A percentile compares a stretch with the other conserved stretches of the same genome.
These are phyloP conservation scores for Trichoderma pleuroti DNA, from an alignment of 2,329 filamentous ascomycete species.

Conservation along the genomic window DNA sequence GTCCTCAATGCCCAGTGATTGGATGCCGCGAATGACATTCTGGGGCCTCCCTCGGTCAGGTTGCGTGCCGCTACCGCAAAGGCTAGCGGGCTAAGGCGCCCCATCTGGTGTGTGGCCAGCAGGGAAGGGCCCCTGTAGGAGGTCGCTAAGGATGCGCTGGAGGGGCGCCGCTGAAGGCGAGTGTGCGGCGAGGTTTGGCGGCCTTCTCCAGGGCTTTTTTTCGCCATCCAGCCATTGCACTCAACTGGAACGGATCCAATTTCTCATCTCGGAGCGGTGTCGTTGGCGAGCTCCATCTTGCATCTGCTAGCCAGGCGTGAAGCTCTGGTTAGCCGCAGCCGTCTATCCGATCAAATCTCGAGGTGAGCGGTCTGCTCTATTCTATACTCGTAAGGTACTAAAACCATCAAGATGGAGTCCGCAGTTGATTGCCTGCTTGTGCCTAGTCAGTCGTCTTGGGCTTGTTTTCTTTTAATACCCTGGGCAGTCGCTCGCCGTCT, in stretches of 20 bases:
- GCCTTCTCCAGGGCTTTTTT: neutral
- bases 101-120: constrained; percentile 3
- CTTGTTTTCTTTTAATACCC: constrained; percentile 5
- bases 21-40: neutral
- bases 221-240: neutral
- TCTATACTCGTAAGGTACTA: neutral
- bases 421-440: neutral
- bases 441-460: neutral
- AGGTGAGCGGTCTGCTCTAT: neutral
- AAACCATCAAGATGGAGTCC: neutral
- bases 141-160: neutral
- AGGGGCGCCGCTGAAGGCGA: neutral
- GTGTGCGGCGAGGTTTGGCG: neutral
- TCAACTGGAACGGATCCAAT: neutral
- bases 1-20: neutral
- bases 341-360: constrained; percentile 10
- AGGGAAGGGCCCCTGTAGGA: neutral
- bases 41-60: neutral
- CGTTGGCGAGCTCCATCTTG: neutral
- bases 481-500: neutral
- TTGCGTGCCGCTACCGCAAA: neutral
- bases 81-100: neutral
- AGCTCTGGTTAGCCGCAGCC: neutral
- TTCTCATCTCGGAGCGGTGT: neutral
- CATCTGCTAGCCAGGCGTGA: neutral